Evolutionary conservation across 495 filamentous ascomycete species (phyloP), one percentile per base, ranked within the genome.

Genomic region (Saxophila tyrrhenica): DNA sequence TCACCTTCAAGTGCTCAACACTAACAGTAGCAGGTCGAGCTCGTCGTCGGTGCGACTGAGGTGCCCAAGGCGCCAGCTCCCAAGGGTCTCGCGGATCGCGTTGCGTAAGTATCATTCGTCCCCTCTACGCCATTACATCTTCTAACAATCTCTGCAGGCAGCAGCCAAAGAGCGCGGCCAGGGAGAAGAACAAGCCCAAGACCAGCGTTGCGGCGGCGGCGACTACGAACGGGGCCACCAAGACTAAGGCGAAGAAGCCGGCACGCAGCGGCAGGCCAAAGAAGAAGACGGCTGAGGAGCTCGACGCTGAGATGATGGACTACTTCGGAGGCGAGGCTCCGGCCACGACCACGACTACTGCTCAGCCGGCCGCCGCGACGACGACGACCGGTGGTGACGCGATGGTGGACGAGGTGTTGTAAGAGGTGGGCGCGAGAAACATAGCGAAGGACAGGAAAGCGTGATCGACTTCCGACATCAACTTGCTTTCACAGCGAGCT

Each of bases 261-360:
- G 73, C 73, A 60, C 73, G 75, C 38, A 76, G 75, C 44, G 70
- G 67, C 54, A 79, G 86, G 49, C 69, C 75, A n/a, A 94, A 94
- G 81, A 76, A 77, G 51, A 95, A 94, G 81, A 89, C 87, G 11
- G 79, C 81, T 2, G 89, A 94, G 66, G 88, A 96, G 72, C 76
- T 96, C 11, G 90, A 96, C 66, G 86, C 85, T 8, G 90, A 96
- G 62, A 95, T 96, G 90, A 78, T 78, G 7, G 90, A 96, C 62
- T 95, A 95, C 71, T 94, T 91, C 61, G 79, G 24, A 15, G 51
- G 23, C 15, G 67, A 69, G 49, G 67, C 59, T 25, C 62, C 54
- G 74, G 73, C 41, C 72, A 74, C 39, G 32, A 51, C 49, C n/a
- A 35, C 7, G 29, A n/a, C n/a, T 13, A 35, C 29, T 35, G 29